phyloP scores from a whole-genome alignment of 495 filamentous ascomycete species.

The Podospora australis region DNA sequence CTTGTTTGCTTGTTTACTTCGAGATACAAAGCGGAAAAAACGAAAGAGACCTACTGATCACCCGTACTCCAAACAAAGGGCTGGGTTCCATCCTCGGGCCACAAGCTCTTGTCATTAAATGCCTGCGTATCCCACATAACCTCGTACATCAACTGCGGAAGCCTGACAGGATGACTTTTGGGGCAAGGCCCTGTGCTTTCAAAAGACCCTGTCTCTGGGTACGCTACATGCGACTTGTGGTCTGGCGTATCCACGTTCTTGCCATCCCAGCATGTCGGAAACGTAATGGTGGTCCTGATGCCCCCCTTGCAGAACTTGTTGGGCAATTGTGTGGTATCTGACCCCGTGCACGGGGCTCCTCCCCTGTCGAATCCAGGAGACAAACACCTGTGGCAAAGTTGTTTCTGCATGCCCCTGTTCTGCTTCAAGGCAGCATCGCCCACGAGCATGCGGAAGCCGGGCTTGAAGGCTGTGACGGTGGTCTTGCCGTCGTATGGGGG shows the following conservation, averaged over 20 bases:
- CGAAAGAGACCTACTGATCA: neutral
- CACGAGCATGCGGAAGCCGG: slow-evolving; percentile 38
- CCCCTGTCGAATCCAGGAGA: slow-evolving; percentile 34
- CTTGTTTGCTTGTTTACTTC: neutral
- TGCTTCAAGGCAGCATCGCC: slow-evolving; percentile 27
- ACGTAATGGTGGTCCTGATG: slow-evolving; percentile 41
- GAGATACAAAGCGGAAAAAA: neutral
- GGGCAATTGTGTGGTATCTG: slow-evolving; percentile 38
- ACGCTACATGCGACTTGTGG: slow-evolving; percentile 51
- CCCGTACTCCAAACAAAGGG: slow-evolving; percentile 22
- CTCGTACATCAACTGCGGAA: slow-evolving; percentile 61
- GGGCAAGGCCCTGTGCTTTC: slow-evolving; percentile 50
- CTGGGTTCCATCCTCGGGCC: slow-evolving; percentile 17
- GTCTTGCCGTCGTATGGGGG: slow-evolving; percentile 36
- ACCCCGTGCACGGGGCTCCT: slow-evolving; percentile 41
- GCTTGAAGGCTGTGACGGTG: slow-evolving; percentile 41
- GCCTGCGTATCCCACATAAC: slow-evolving; percentile 45
- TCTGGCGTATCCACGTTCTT: slow-evolving; percentile 25
- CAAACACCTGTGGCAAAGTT: slow-evolving; percentile 42
- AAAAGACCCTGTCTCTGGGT: slow-evolving; percentile 40
- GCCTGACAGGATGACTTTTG: slow-evolving; percentile 51
- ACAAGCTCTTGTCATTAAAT: slow-evolving; percentile 34
- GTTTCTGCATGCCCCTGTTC: slow-evolving; percentile 23
- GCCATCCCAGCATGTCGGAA: slow-evolving; percentile 49
- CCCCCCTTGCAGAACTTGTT: slow-evolving; percentile 34